Evolutionary conservation across 176 grass and related monocot genomes (phyloP), one percentile per base, ranked within the genome.

Genomic region (Ensete glaucum): DNA sequence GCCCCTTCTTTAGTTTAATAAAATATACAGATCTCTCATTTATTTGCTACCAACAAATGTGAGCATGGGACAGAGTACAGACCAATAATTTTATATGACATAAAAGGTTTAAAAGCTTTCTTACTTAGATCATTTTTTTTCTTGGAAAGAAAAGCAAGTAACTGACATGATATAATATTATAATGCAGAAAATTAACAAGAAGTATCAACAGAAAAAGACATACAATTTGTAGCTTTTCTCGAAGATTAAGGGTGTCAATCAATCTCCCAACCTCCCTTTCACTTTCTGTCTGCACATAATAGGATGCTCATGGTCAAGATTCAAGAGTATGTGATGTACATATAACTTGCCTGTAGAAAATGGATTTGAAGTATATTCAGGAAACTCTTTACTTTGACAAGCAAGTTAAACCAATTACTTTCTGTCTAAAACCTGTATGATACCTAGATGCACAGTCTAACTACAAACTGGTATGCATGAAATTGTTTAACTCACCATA

Each of bases 201-300:
- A 67, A 64, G 73, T 56, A 83, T n/a, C 60, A 85, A 23, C 13
- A 84, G n/a, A 25, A 82, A 79, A 76, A 73, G 55, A 82, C 90
- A 71, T 93, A 98, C 95, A 83, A 91, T 87, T 73, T 98, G 95
- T 73, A 85, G 82, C 53, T 78, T 91, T 70, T 85, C 86, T 84
- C 89, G 82, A 25, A 98, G 82, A 56, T 80, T 84, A 76, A 98
- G 90, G 49, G 79, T 86, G 25, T 98, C 95, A 82, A 98, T 91
- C 72, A 98, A 83, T 48, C 76, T 85, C 52, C 95, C 82, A 52
- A 74, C 86, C 68, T 87, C 95, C 76, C 22, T 67, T 64, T 89
- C 88, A 79, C 77, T 83, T 68, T 60, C 85, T 81, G 60, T 78
- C 80, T 77, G 78, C 66, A 73, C 73, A 81, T 67, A 69, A 54